Base-by-base conservation (phyloP, 1,284 basidiomycete species). In the Ustilago nuda region DNA sequence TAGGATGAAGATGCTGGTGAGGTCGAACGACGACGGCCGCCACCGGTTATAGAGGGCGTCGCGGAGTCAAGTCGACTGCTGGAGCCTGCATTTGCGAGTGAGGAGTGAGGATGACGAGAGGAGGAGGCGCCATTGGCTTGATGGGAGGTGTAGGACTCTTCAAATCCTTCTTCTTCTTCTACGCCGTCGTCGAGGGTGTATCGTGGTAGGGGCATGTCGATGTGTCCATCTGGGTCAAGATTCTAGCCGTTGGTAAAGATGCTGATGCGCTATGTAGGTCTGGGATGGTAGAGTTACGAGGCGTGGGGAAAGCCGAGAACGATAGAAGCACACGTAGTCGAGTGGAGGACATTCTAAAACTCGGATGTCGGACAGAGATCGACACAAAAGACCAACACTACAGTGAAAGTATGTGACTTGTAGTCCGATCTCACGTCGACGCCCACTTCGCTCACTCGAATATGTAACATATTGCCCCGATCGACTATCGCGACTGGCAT, bases 161-260 rank as follows among this genome's bases (percentile, higher is more conserved):
- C 55, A 13, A 69, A 58, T 6, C 70, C 65, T 50, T 71, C 68
- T 46, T 68, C 65, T 23, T 54, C 72, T 2, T 76, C 73, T 8
- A 19, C 61, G n/a, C 58, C 67, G 33, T 68, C 65, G 61, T 76
- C 73, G 5, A 76, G 51, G 1, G 61, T 62, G 65, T 76, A 76
- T 30, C 68, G 66, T 53, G 73, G 73, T 0, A 67, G 68, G 30
- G 64, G 65, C 73, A 75, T 75, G 11, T 15, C 56, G 19, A 32
- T 11, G 6, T 6, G 27, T 17, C 39, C 55, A 9, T 4, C 23
- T 27, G 23, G 23, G 23, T 27, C 23, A 27, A 27, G 23, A 2
- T 27, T 27, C 23, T 27, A 27, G 23, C 23, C 23, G 23, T 3
- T 27, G 23, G 2, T 27, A 27, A 27, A 27, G 2, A 27, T 27